Evolutionary conservation across 176 grass and related monocot species (phyloP).

Genomic region (Guadua angustifolia): DNA sequence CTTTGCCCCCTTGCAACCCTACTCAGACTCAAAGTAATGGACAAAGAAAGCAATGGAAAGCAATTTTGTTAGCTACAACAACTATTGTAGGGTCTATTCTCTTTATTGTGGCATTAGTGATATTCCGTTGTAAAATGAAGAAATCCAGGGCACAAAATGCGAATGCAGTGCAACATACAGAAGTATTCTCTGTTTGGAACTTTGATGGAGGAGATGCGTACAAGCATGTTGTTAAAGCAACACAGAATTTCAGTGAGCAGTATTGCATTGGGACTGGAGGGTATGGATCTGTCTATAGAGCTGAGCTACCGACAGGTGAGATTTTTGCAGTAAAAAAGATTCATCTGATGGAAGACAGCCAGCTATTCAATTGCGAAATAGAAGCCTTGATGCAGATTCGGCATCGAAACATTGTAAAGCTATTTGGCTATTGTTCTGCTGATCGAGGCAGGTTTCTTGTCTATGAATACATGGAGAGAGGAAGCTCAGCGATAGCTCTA

Average conservation of each 20-base stretch:
- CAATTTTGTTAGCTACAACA: not conserved
- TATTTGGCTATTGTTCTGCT: not conserved
- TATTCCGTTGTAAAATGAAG: too few species aligned
- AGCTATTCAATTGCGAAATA: not conserved
- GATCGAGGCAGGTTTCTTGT: not conserved
- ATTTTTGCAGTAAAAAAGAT: not conserved
- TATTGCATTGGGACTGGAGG: not conserved
- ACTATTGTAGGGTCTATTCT: not conserved
- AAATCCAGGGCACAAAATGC: not conserved
- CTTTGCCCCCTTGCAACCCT: not conserved
- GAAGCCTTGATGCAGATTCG: not conserved
- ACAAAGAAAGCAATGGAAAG: not conserved
- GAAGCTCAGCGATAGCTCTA: not conserved
- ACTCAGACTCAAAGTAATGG: not conserved
- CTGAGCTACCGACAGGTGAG: not conserved
- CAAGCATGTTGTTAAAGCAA: not conserved
- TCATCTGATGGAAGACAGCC: not conserved
- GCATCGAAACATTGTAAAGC: not conserved
- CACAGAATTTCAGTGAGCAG: not conserved
- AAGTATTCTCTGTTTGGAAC: not conserved
- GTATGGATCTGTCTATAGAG: not conserved
- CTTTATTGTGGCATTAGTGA: not conserved
- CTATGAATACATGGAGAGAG: slow-evolving; percentile 9
- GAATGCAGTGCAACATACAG: not conserved
- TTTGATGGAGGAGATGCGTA: not conserved